Conservation (phyloP, 306 rosid species). For the Geum urbanum region DNA sequence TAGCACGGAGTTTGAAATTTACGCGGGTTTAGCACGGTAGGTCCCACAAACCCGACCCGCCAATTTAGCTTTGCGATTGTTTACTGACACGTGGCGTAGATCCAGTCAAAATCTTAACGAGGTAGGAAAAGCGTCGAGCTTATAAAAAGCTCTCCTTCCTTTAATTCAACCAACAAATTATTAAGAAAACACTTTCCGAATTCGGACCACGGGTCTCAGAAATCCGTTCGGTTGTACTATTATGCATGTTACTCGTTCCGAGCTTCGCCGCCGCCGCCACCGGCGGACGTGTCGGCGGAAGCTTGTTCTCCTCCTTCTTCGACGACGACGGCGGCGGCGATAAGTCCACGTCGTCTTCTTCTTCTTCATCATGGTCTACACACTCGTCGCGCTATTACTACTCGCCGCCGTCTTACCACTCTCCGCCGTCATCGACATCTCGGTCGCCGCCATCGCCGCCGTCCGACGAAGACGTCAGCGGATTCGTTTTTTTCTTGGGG, state of each 20-base stretch:
- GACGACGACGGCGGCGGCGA: neutral
- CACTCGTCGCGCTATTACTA: neutral
- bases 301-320: conserved; percentile 45
- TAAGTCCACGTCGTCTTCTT: conserved; percentile 15
- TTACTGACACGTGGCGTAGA: too few relatives aligned
- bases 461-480: neutral
- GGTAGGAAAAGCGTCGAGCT: too few relatives aligned
- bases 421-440: neutral
- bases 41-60: too few relatives aligned
- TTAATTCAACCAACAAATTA: too few relatives aligned
- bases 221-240: conserved; percentile 42
- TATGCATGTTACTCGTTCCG: conserved; percentile 51
- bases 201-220: neutral
- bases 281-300: conserved; percentile 81
- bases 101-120: too few relatives aligned
- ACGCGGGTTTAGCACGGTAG: too few relatives aligned
- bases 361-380: neutral
- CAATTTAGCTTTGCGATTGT: too few relatives aligned
- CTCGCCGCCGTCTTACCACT: neutral
- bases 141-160: too few relatives aligned
- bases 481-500: neutral
- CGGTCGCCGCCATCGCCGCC: neutral
- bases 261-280: conserved; percentile 62
- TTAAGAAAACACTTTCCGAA: too few relatives aligned
- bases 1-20: too few relatives aligned